Evolutionary conservation across 2,329 filamentous ascomycete species (phyloP).

Genomic region (Cytospora leucostoma): DNA sequence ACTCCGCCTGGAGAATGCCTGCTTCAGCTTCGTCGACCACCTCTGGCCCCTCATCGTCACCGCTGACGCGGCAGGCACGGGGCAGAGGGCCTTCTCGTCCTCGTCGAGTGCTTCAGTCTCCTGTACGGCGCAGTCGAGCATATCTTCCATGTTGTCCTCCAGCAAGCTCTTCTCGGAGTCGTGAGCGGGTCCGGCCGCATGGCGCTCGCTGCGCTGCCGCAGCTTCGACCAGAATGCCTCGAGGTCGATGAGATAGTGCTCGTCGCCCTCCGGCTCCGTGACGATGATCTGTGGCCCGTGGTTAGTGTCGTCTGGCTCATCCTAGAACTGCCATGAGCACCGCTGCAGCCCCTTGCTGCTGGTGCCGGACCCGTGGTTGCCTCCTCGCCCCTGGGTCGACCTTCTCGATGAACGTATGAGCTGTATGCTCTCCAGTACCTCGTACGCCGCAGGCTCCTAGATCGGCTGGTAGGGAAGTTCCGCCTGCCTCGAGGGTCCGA

Average conservation of each 20-base stretch:
- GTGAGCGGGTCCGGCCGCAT: too few relatives aligned
- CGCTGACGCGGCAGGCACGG: not conserved
- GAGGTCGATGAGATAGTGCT: slow-evolving; percentile 17
- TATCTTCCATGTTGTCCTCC: not conserved
- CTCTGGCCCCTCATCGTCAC: not conserved
- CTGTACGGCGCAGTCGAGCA: not conserved
- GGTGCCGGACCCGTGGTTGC: not conserved
- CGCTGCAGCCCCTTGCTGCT: not conserved
- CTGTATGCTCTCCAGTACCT: not conserved
- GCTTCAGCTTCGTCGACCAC: slow-evolving; percentile 16
- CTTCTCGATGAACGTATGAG: not conserved
- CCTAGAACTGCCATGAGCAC: slow-evolving; percentile 16
- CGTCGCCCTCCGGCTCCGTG: slow-evolving; percentile 12
- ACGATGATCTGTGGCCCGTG: slow-evolving; percentile 22
- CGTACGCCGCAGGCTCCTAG: slow-evolving; percentile 7
- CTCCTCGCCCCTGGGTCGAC: not conserved
- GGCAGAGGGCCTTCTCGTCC: not conserved
- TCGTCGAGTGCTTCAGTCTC: not conserved
- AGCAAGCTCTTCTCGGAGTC: not conserved
- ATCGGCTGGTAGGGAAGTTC: slow-evolving; percentile 5
- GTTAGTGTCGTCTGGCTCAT: slow-evolving; percentile 19
- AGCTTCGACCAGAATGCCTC: slow-evolving; percentile 6
- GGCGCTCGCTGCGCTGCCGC: not conserved
- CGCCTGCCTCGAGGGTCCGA: not conserved
- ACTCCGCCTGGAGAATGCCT: not conserved